These are phyloP conservation scores for Lepidium campestre DNA, from an alignment of 441 rosid genomes.

Conservation along the genomic window DNA sequence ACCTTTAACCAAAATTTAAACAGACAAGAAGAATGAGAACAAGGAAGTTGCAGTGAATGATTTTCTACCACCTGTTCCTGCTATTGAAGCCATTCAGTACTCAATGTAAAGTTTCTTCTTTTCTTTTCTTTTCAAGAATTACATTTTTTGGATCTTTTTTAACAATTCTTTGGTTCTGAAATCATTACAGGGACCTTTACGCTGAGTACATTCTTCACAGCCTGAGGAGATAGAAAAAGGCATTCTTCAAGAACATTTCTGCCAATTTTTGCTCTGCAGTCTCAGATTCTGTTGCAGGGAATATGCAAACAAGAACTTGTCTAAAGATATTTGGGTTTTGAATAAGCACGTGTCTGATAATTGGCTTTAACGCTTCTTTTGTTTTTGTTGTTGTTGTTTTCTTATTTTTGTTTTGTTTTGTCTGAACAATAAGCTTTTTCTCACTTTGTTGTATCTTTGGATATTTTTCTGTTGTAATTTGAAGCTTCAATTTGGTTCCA, in stretches of 20 bases:
- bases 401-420: constrained; percentile 3
- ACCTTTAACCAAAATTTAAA: neutral
- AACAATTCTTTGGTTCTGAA: neutral
- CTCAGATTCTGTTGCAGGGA: constrained; percentile 13
- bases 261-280: constrained; percentile 17
- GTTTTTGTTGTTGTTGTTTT: constrained; percentile 8
- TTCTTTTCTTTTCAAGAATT: neutral
- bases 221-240: constrained; percentile 48
- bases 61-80: constrained; percentile 28
- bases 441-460: neutral
- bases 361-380: neutral
- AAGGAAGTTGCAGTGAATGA: constrained; percentile 42
- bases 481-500: constrained; percentile 11
- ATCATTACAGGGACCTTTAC: constrained; percentile 72
- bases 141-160: neutral
- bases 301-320: constrained; percentile 1
- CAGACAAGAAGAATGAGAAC: constrained; percentile 40
- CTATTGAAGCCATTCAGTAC: constrained; percentile 36
- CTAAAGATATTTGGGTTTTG: neutral
- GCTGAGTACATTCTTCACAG: constrained; percentile 88
- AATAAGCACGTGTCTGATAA: constrained; percentile 20
- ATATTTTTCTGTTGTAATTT: neutral
- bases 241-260: constrained; percentile 14
- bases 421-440: constrained; percentile 6
- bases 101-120: constrained; percentile 24